Conservation (phyloP, 345 rosid genomes). For the Balakata baccata region DNA sequence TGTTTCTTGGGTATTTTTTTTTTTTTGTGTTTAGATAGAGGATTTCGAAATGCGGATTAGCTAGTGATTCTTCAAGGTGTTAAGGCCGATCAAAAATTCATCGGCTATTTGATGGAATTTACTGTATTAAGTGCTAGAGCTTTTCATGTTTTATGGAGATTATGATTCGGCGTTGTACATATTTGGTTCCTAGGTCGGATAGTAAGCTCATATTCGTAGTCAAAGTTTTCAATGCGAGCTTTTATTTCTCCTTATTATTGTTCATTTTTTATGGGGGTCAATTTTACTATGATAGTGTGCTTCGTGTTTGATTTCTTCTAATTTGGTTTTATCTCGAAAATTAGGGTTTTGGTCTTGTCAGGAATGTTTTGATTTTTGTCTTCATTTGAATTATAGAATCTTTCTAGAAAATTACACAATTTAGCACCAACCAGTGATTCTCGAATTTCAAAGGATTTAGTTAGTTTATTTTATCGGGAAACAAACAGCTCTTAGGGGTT, state of each 20-base stretch:
- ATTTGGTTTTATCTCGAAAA: neutral
- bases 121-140: slow-evolving; percentile 22
- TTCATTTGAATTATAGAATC: slow-evolving; percentile 14
- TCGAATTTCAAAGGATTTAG: neutral
- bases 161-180: slow-evolving; percentile 33
- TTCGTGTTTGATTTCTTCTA: neutral
- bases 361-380: neutral
- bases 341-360: slow-evolving; percentile 14
- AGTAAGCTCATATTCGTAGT: slow-evolving; percentile 50
- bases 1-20: neutral
- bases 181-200: slow-evolving; percentile 26
- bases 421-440: neutral
- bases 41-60: slow-evolving; percentile 25
- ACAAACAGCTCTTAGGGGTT: slow-evolving; percentile 6
- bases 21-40: neutral
- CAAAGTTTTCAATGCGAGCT: slow-evolving; percentile 53
- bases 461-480: neutral
- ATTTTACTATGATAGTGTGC: neutral
- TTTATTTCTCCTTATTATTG: neutral
- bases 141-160: slow-evolving; percentile 70
- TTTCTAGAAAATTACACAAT: slow-evolving; percentile 10
- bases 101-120: slow-evolving; percentile 33
- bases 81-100: slow-evolving; percentile 19
- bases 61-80: slow-evolving; percentile 19
- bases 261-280: slow-evolving; percentile 4